Evolutionary conservation across 768 basidiomycete species (phyloP).

Genomic region (Kwoniella sp.): DNA sequence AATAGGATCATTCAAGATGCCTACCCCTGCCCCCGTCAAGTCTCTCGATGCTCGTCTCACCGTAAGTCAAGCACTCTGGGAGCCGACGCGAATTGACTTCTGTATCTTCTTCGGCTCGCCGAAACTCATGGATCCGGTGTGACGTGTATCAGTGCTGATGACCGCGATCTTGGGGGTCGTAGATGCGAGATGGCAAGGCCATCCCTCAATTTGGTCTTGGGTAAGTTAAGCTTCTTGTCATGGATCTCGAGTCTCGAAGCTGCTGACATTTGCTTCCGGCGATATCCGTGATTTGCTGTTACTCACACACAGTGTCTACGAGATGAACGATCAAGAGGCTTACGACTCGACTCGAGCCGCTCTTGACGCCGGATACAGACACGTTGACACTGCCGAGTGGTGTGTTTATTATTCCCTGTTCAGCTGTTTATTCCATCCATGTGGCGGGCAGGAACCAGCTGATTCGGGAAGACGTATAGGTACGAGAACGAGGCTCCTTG

Average conservation of each 20-base stretch:
- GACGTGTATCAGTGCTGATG: neutral
- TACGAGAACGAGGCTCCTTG: conserved; percentile 70
- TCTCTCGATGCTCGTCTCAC: conserved; percentile 23
- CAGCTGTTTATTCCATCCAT: neutral
- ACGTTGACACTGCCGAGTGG: conserved; percentile 62
- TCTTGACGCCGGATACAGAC: conserved; percentile 70
- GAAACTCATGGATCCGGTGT: neutral
- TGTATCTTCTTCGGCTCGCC: conserved; percentile 9
- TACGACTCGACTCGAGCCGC: conserved; percentile 66
- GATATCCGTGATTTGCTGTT: too few relatives aligned
- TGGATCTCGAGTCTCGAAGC: neutral
- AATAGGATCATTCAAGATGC: conserved; percentile 14
- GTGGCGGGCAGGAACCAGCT: neutral
- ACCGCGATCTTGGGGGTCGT: neutral
- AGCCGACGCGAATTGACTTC: neutral
- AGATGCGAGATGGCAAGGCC: conserved; percentile 63
- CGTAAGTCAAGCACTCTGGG: too few relatives aligned
- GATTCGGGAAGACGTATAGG: conserved; percentile 56
- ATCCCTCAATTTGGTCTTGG: conserved; percentile 69
- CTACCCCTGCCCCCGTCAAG: conserved; percentile 16
- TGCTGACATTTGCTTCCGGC: neutral
- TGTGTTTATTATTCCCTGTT: conserved; percentile 17
- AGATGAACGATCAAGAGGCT: conserved; percentile 65
- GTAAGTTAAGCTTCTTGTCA: conserved; percentile 10
- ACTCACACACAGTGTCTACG: conserved; percentile 61